Conservation (phyloP, 2,329 filamentous ascomycete genomes). For the Coleophoma crateriformis region DNA sequence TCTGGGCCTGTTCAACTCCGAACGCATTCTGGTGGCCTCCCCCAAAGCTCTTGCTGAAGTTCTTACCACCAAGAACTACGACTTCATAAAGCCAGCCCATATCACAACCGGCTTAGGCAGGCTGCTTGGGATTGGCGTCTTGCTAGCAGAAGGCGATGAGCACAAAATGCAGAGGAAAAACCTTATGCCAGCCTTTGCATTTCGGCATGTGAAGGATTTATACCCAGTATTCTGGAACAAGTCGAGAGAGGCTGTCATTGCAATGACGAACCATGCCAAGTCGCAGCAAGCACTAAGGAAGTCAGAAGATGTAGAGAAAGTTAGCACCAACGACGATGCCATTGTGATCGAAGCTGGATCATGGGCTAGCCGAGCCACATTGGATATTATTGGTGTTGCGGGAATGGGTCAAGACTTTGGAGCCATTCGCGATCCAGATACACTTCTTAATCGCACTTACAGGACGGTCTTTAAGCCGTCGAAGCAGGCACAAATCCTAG, state of each 20-base stretch:
- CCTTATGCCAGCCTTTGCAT: constrained; percentile 79
- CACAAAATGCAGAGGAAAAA: constrained; percentile 78
- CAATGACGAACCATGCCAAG: constrained; percentile 49
- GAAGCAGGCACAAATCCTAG: constrained; percentile 46
- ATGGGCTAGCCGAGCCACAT: constrained; percentile 63
- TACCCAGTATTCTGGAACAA: constrained; percentile 84
- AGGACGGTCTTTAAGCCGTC: constrained; percentile 47
- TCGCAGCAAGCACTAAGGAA: constrained; percentile 29
- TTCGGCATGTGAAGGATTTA: constrained; percentile 77
- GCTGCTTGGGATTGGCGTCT: constrained; percentile 63
- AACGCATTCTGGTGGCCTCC: constrained; percentile 55
- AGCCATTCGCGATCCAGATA: constrained; percentile 55
- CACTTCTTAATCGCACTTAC: constrained; percentile 54
- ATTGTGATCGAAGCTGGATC: constrained; percentile 49
- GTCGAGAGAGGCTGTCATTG: constrained; percentile 58
- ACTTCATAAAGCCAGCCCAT: constrained; percentile 58
- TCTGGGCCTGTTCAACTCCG: constrained; percentile 53
- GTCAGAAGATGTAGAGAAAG: constrained; percentile 22
- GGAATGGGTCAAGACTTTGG: constrained; percentile 69
- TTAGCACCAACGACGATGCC: constrained; percentile 16
- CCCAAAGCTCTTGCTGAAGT: constrained; percentile 66
- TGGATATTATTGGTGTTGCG: constrained; percentile 71
- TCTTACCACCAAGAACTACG: constrained; percentile 62
- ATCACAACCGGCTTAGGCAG: constrained; percentile 51
- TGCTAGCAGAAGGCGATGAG: constrained; percentile 86